A percentile compares a stretch with the other conserved stretches of the same genome.
phyloP scores from a whole-genome alignment of 371 early-diverging fungal species.

The Mortierella sp. region DNA sequence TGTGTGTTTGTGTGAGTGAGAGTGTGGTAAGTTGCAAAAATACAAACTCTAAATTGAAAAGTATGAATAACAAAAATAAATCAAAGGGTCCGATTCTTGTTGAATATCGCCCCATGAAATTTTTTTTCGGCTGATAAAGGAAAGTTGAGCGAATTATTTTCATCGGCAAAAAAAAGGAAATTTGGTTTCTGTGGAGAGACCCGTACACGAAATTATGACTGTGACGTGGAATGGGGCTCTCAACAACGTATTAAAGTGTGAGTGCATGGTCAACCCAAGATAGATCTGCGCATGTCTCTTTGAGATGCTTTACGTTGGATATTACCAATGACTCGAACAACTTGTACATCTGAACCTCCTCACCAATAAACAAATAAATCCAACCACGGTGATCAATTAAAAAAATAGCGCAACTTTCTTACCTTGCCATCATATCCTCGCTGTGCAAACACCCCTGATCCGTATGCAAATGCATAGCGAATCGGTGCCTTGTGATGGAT shows the following conservation, averaged over 20 bases:
- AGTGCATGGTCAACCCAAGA: neutral
- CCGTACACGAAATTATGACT: neutral
- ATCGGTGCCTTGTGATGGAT: slow-evolving; percentile 76
- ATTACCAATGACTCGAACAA: neutral
- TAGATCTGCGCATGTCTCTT: slow-evolving; percentile 3
- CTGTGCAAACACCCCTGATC: slow-evolving; percentile 94
- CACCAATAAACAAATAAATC: too few relatives aligned
- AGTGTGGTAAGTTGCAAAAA: neutral
- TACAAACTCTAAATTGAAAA: too few relatives aligned
- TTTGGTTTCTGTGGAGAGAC: slow-evolving; percentile 2
- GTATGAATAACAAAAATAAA: neutral
- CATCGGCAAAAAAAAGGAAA: slow-evolving; percentile 31
- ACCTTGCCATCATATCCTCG: slow-evolving; percentile 82
- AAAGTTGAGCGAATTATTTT: slow-evolving; percentile 15
- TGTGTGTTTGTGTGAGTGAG: neutral
- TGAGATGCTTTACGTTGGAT: neutral
- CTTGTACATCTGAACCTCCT: too few relatives aligned
- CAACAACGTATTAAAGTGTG: neutral
- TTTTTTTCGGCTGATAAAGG: neutral
- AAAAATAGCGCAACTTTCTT: slow-evolving; percentile 2
- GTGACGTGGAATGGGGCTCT: neutral
- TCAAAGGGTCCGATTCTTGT: slow-evolving; percentile 1
- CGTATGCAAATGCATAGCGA: slow-evolving; percentile 94
- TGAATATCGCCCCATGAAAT: slow-evolving; percentile 14
- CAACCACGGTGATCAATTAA: neutral